Evolutionary conservation across 1,284 basidiomycete genomes (phyloP).

Genomic region (Microbotryum intermedium): DNA sequence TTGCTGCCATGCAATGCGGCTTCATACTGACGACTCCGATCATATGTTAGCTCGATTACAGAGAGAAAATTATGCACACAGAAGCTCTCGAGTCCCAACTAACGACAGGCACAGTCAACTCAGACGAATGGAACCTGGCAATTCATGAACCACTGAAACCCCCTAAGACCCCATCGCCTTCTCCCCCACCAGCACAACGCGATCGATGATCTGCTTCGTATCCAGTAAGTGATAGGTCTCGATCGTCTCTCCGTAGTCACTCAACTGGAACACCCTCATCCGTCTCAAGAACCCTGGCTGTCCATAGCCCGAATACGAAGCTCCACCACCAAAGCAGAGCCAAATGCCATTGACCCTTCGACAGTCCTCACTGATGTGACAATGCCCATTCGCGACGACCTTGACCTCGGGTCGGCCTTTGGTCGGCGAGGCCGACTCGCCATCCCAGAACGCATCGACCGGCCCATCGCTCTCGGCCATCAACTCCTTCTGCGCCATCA

Average conservation of each 20-base stretch:
- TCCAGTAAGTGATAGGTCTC: conserved; percentile 81
- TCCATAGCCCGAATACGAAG: conserved; percentile 72
- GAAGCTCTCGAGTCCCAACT: too few species aligned
- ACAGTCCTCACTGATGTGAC: conserved; percentile 65
- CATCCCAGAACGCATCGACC: conserved; percentile 44
- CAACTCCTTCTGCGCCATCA: conserved; percentile 52
- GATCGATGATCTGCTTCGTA: conserved; percentile 59
- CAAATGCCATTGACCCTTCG: conserved; percentile 72
- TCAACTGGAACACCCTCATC: conserved; percentile 74
- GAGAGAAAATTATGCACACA: too few species aligned
- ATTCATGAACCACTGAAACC: too few species aligned
- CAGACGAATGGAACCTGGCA: too few species aligned
- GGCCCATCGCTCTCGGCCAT: conserved; percentile 37
- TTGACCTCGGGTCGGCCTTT: conserved; percentile 56
- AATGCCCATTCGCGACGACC: conserved; percentile 46
- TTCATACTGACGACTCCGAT: too few species aligned
- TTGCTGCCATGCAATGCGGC: too few species aligned
- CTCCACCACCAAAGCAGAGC: conserved; percentile 91
- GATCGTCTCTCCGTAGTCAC: conserved; percentile 80
- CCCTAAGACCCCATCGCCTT: conserved; percentile 11
- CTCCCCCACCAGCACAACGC: conserved; percentile 30
- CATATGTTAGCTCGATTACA: too few species aligned
- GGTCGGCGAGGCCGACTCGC: conserved; percentile 20
- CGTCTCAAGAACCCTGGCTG: conserved; percentile 76
- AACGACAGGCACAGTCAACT: too few species aligned